A percentile compares a stretch with the other conserved stretches of the same genome.
Evolutionary conservation across 306 rosid species (phyloP).

Genomic region (Arachis hypogaea): DNA sequence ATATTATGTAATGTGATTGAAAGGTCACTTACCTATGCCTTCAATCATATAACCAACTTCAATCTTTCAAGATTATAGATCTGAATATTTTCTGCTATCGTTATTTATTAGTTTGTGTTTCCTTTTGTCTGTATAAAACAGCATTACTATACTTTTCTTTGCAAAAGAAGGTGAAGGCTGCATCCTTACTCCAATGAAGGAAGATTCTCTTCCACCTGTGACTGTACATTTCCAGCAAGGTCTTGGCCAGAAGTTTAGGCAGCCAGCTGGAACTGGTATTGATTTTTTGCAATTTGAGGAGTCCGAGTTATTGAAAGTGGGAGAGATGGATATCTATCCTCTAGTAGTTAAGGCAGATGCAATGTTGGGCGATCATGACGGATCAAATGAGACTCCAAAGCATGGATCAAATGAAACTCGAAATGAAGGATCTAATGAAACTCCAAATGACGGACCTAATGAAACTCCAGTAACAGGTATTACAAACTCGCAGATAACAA

Average conservation of each 20-base stretch:
- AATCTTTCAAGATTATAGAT: constrained; percentile 1
- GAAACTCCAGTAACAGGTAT: constrained; percentile 49
- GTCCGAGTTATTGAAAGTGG: constrained; percentile 65
- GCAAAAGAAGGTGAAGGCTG: constrained; percentile 92
- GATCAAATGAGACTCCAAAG: constrained; percentile 55
- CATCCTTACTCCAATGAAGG: constrained; percentile 68
- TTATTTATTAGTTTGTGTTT: constrained; percentile 32
- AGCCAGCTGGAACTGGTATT: constrained; percentile 79
- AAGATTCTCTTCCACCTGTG: constrained; percentile 61
- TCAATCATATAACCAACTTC: neutral
- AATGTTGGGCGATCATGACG: constrained; percentile 47
- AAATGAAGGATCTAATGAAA: no score
- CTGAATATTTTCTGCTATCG: constrained; percentile 13
- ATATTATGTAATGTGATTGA: constrained; percentile 10
- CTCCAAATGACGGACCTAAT: constrained; percentile 51
- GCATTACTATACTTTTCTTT: constrained; percentile 81
- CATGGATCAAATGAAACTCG: constrained; percentile 52
- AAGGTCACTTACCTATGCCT: constrained; percentile 18
- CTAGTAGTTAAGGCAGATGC: constrained; percentile 90
- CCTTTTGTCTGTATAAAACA: constrained; percentile 49
- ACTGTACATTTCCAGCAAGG: constrained; percentile 77
- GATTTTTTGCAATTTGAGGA: constrained; percentile 70
- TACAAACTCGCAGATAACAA: constrained; percentile 84
- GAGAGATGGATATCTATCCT: constrained; percentile 70
- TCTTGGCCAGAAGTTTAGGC: constrained; percentile 94